These are phyloP conservation scores for Tolypocladium album DNA, from an alignment of 2,329 filamentous ascomycete species.

Conservation along the genomic window DNA sequence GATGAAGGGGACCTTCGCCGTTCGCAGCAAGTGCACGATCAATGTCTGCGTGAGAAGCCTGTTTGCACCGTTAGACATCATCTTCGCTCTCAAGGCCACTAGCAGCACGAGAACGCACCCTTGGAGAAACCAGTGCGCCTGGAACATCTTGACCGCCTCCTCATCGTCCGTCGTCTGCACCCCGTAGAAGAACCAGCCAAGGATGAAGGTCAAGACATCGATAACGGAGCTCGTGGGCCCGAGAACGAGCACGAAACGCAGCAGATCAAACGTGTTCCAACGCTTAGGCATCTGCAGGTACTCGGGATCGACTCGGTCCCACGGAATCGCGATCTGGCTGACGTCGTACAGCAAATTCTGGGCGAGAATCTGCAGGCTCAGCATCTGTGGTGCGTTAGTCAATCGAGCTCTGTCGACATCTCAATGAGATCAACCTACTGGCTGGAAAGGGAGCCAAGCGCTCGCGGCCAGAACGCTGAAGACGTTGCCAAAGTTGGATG, in stretches of 20 bases:
- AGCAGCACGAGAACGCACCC: conserved; percentile 5
- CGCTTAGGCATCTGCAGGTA: conserved; percentile 14
- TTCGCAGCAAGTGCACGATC: conserved; percentile 16
- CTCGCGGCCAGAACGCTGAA: conserved; percentile 16
- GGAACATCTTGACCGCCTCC: conserved; percentile 7
- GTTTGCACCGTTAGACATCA: not conserved
- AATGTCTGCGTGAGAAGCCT: conserved; percentile 16
- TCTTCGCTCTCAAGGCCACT: not conserved
- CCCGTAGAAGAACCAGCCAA: conserved; percentile 14
- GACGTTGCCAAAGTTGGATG: conserved; percentile 19
- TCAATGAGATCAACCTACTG: not conserved
- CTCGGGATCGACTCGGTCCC: conserved; percentile 15
- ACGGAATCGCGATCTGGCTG: conserved; percentile 18
- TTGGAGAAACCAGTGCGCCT: conserved; percentile 17
- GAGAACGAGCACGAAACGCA: conserved; percentile 15
- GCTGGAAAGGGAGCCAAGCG: conserved; percentile 16
- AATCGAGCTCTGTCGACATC: not conserved
- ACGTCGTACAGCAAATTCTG: conserved; percentile 19
- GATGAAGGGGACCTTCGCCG: conserved; percentile 14
- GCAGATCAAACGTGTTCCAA: conserved; percentile 15
- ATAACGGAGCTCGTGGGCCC: conserved; percentile 17
- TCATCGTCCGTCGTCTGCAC: conserved; percentile 6
- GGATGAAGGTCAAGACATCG: conserved; percentile 12
- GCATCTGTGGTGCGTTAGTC: conserved; percentile 7
- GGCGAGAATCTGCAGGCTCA: conserved; percentile 13